Evolutionary conservation across 1,284 basidiomycete genomes (phyloP), one percentile per base, ranked within the genome.

Genomic region (Uromyces viciae-fabae): DNA sequence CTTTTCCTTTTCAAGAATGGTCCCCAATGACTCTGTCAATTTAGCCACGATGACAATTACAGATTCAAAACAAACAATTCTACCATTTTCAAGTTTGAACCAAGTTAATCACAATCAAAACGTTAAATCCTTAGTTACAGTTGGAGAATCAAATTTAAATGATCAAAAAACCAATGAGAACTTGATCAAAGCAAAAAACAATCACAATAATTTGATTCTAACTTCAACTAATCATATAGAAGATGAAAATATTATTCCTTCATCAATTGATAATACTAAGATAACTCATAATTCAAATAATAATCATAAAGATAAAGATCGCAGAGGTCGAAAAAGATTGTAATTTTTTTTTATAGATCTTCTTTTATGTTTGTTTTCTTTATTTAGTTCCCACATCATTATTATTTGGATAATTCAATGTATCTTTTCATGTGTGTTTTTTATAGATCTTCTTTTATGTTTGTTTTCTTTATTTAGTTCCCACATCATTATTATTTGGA

Each of bases 251-350:
- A 36, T 42, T 14, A 79, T 66, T 42, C 64, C 76, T 31, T 19
- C 46, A 22, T 17, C 42, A 9, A 22, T 58, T 15, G 42, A 56
- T 42, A 58, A n/a, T 36, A n/a, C 36, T 9, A 56, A 46, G 33
- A 38, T 36, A 25, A 14, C 64, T 38, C 72, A 36, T 4, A 56
- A 43, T 31, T 38, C 62, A 15, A 33, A 60, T n/a, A 56, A 25
- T 46, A 68, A 66, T 66, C 17, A 54, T 14, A 72, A 72, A 38
- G 69, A 72, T 43, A 79, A 79, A 79, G 76, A 79, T 62, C 76
- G 76, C 43, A 60, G 76, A 72, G 76, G 76, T 40, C 28, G 76
- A 40, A 79, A 79, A 62, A 43, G 76, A 19, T 62, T 79, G 40
- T 79, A 25, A 62, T 40, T 40, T 42, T 15, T 3, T 22, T 14